Evolutionary conservation across 106 monocot genomes (phyloP), one percentile per base, ranked within the genome.

Genomic region (Apostasia shenzhenica): DNA sequence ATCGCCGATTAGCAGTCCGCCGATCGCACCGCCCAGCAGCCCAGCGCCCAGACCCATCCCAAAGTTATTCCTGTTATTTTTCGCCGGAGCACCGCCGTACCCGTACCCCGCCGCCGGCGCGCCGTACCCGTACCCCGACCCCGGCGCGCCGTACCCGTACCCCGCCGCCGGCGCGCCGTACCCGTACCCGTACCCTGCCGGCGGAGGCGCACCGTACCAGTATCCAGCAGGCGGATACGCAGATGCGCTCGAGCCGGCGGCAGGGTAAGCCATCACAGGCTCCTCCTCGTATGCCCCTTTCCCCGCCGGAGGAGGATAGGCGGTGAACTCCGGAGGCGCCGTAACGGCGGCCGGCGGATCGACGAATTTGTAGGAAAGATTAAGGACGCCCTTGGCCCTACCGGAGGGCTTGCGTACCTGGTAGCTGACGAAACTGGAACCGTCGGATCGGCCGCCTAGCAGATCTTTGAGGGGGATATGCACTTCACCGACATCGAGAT

Each of bases 401-500:
- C 90, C 87, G 41, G 82, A 83, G 4, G 72, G 59, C 38, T 61
- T 70, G 43, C 94, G 82, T 2, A 94, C 90, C 75, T 88, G 86
- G 66, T 85, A 88, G 69, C 57, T 57, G 13, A 55, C 66, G 48
- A 5, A 44, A 10, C 42, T 47, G 48, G 59, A 43, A 8, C 45
- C 70, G 14, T 53, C 75, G 14, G 59, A 67, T 14, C 14, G 50
- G 41, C 43, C 70, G 59, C 74, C 64, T 11, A 83, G 73, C 59
- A 94, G 72, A 67, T 94, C 94, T 10, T 42, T 59, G 38, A 94
- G 41, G 3, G 91, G 91, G 54, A 94, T 65, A 65, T 76, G 79
- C 44, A 94, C 88, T 77, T 94, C 88, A 10, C 94, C 94, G 56
- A 94, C 72, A 55, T 85, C 91, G 14, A 85, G 85, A 72, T 91